These are phyloP conservation scores for Lentinula lateritia DNA, from an alignment of 768 basidiomycete species.

Conservation along the genomic window DNA sequence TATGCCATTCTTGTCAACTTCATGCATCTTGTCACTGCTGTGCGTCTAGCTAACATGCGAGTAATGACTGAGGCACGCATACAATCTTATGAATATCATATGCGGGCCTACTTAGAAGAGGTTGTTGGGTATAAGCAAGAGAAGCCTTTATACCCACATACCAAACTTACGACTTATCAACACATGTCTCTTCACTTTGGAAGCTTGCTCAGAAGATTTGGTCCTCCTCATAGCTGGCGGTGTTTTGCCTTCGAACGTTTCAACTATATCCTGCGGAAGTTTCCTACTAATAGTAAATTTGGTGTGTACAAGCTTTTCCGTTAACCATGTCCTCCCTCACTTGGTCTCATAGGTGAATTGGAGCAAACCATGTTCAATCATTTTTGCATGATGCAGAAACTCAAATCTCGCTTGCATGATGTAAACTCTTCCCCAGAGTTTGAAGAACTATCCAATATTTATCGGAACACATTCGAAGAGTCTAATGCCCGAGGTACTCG, in stretches of 20 bases:
- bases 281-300: conserved; percentile 24
- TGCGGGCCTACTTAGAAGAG: conserved; percentile 23
- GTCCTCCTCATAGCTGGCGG: conserved; percentile 30
- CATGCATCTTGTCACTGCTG: conserved; percentile 27
- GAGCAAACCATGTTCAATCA: conserved; percentile 21
- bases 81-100: conserved; percentile 20
- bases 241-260: conserved; percentile 30
- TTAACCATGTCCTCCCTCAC: no score
- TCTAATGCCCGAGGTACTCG: conserved; percentile 13
- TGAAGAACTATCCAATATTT: background rate
- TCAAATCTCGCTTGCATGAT: conserved; percentile 11
- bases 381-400: conserved; percentile 19
- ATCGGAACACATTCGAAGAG: conserved; percentile 3
- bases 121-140: conserved; percentile 9
- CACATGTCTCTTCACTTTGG: conserved; percentile 34
- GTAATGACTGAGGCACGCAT: conserved; percentile 17
- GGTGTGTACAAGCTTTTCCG: conserved; percentile 16
- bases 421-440: background rate
- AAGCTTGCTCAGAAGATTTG: conserved; percentile 22
- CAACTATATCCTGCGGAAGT: conserved; percentile 22
- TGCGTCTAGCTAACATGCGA: conserved; percentile 21
- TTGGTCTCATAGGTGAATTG: conserved; percentile 20
- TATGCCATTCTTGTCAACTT: conserved; percentile 23
- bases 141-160: conserved; percentile 22
- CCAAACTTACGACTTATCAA: conserved; percentile 27